Evolutionary conservation across 345 rosid species (phyloP).

Genomic region (Brassica cretica): DNA sequence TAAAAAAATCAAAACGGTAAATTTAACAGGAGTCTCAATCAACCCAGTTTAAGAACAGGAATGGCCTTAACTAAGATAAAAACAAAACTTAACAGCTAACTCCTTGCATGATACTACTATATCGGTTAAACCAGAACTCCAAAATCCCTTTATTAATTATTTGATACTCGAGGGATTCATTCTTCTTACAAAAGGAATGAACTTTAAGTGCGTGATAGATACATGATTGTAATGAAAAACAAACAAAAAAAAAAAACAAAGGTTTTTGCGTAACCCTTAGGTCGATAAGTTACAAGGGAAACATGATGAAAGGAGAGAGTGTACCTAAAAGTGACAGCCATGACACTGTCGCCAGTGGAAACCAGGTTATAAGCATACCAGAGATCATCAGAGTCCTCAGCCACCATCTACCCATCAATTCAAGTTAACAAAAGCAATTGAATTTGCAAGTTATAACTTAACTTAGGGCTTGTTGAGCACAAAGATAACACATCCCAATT

Average conservation of each 20-base stretch:
- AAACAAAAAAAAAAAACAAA: background rate
- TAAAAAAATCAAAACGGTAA: background rate
- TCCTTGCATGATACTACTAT: conserved; percentile 5
- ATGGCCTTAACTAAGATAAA: background rate
- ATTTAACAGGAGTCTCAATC: background rate
- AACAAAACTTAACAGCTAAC: background rate
- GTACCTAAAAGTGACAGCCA: conserved; percentile 91
- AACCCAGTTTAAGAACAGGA: background rate
- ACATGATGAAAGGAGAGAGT: background rate
- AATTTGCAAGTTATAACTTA: background rate
- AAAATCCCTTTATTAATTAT: background rate
- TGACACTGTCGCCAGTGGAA: conserved; percentile 68
- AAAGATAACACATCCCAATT: background rate
- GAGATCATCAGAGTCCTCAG: conserved; percentile 85
- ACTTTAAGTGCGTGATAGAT: background rate
- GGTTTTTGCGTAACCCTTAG: background rate
- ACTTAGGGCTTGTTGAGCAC: background rate
- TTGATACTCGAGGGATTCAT: background rate
- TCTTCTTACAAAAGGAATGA: background rate
- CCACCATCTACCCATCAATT: conserved; percentile 56
- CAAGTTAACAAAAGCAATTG: background rate
- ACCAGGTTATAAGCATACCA: conserved; percentile 90
- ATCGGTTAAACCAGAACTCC: background rate
- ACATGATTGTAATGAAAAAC: background rate
- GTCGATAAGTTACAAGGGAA: background rate